Evolutionary conservation across 345 rosid species (phyloP).

Genomic region (Eucalyptus virginea): DNA sequence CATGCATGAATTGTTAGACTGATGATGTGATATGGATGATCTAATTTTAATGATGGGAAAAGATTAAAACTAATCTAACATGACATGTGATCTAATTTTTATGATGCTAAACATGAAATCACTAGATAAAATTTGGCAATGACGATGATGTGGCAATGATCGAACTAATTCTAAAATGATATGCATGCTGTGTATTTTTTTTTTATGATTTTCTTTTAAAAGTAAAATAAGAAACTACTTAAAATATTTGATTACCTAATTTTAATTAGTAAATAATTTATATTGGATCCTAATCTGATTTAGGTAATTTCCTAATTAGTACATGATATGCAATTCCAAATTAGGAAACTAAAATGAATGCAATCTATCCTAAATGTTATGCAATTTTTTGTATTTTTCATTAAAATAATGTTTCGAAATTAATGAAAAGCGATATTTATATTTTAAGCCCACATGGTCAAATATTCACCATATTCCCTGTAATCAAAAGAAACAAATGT

Average conservation of each 20-base stretch:
- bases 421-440: neutral
- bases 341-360: neutral
- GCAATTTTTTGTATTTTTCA: neutral
- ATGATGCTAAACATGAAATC: too few relatives aligned
- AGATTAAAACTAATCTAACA: neutral
- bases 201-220: neutral
- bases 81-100: neutral
- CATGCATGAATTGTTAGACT: neutral
- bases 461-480: neutral
- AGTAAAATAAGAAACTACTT: neutral
- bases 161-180: neutral
- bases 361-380: neutral
- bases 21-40: neutral
- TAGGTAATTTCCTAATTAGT: neutral
- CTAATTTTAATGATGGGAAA: neutral
- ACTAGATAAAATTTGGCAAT: too few relatives aligned
- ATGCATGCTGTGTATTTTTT: neutral
- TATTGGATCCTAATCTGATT: neutral
- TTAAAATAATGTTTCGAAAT: neutral
- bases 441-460: neutral
- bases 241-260: neutral
- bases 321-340: neutral
- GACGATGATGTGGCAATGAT: too few relatives aligned
- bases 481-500: neutral
- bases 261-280: neutral